Conservation (phyloP, 2,329 filamentous ascomycete species). For the Pseudogymnoascus sp. region DNA sequence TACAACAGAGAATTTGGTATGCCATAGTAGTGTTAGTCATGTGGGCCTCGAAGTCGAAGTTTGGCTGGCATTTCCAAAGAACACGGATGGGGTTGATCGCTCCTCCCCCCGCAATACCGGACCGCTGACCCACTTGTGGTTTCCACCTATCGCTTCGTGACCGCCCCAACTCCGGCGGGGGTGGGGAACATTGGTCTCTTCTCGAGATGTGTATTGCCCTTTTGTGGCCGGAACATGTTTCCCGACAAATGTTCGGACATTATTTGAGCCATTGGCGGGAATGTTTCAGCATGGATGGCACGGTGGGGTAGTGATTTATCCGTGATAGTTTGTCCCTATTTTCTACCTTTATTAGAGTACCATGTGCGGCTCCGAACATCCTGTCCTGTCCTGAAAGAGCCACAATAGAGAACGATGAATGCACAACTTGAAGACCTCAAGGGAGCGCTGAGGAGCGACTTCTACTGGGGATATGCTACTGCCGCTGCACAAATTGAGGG, state of each 20-base stretch:
- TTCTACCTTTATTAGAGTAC: slow-evolving; percentile 1
- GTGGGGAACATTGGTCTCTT: neutral
- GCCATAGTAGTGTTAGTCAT: neutral
- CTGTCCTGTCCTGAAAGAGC: neutral
- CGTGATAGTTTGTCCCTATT: neutral
- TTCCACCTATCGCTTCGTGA: slow-evolving; percentile 4
- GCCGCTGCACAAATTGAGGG: slow-evolving; percentile 47
- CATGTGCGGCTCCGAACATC: neutral
- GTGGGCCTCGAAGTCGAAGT: neutral
- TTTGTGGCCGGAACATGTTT: neutral
- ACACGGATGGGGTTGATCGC: neutral
- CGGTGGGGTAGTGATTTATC: neutral
- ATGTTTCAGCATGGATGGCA: neutral
- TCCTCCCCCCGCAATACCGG: neutral
- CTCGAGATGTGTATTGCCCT: neutral
- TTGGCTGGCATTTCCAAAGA: neutral
- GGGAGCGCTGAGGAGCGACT: slow-evolving; percentile 53
- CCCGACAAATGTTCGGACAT: neutral
- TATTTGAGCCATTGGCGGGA: neutral
- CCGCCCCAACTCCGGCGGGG: neutral
- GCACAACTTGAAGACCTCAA: slow-evolving; percentile 14
- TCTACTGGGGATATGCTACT: slow-evolving; percentile 74
- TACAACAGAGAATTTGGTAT: neutral
- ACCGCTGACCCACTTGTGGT: neutral
- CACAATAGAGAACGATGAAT: neutral